Evolutionary conservation across 176 grass and related monocot genomes (phyloP).

Genomic region (Echinochloa phyllopogon): DNA sequence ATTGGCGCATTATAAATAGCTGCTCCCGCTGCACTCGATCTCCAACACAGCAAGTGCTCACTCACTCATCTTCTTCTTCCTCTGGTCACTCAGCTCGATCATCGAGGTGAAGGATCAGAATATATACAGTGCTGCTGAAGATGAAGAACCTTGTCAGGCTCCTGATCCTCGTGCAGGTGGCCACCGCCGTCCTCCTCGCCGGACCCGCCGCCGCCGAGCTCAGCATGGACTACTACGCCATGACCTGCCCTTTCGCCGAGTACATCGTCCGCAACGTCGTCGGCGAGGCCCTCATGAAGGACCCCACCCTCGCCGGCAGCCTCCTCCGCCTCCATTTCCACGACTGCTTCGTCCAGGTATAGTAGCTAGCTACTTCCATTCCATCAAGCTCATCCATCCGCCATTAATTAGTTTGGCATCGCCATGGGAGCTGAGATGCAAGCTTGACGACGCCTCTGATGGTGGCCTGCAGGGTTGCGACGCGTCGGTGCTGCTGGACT

Average conservation of each 20-base stretch:
- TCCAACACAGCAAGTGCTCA: conserved; percentile 31
- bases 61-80: conserved; percentile 32
- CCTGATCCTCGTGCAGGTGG: conserved; percentile 47
- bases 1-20: conserved; percentile 62
- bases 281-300: conserved; percentile 46
- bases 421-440: no score
- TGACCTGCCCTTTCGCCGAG: conserved; percentile 87
- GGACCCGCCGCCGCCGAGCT: conserved; percentile 53
- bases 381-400: no score
- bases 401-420: no score
- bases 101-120: not conserved
- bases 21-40: conserved; percentile 5
- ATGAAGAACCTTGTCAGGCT: conserved; percentile 46
- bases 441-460: no score
- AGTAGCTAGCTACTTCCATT: not conserved
- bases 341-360: conserved; percentile 98
- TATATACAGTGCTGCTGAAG: not conserved
- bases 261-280: conserved; percentile 59
- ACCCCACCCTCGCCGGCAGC: conserved; percentile 69
- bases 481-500: conserved; percentile 84
- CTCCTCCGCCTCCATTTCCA: conserved; percentile 93
- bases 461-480: conserved; percentile 72
- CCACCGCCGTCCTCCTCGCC: conserved; percentile 30
- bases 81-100: not conserved
- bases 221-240: conserved; percentile 72